Evolutionary conservation across 2,329 filamentous ascomycete species (phyloP), one percentile per base, ranked within the genome.

Genomic region (Xylariaceae sp.): DNA sequence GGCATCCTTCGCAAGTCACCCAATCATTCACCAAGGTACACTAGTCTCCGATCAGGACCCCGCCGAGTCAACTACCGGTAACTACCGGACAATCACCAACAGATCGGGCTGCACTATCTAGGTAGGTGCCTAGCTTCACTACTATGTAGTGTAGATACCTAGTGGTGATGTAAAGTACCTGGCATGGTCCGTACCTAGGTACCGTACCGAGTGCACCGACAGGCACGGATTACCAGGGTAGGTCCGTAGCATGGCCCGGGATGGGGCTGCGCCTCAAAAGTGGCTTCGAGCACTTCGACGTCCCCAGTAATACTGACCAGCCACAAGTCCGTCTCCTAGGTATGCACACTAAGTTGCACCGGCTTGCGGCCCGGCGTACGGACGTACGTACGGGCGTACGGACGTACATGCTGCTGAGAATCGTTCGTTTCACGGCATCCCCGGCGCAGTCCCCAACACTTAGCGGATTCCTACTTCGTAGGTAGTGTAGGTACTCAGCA

Each of bases 11-110:
- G 68, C 63, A 64, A 64, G 59, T 60, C 42, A 32, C 57, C 68
- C 68, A 70, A 71, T 70, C 66, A 65, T 57, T 59, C 62, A 47
- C 39, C 46, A 29, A 16, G 7, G n/a, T n/a, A n/a, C n/a, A 10
- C 18, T 29, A 43, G 54, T 53, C 61, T 63, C 56, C 62, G 53
- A 46, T 47, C 16, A 29, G 37, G 41, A 16, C 42, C 50, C 53
- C 50, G 22, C 15, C 21, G 41, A 37, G 37, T 36, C 40, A 44
- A 45, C 49, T 55, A 50, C 47, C 57, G 56, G 61, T 59, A 59
- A 54, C 57, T 52, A 26, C 26, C 26, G 26, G 26, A 26, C 8
- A 26, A 26, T 26, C 8, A 26, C 26, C 26, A 9, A 34, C 32
- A 15, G 32, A 34, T 34, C 13, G 3, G 29, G 9, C 13, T 34